Evolutionary conservation across 805 yeast species (phyloP).

Genomic region (Torulaspora franciscae): DNA sequence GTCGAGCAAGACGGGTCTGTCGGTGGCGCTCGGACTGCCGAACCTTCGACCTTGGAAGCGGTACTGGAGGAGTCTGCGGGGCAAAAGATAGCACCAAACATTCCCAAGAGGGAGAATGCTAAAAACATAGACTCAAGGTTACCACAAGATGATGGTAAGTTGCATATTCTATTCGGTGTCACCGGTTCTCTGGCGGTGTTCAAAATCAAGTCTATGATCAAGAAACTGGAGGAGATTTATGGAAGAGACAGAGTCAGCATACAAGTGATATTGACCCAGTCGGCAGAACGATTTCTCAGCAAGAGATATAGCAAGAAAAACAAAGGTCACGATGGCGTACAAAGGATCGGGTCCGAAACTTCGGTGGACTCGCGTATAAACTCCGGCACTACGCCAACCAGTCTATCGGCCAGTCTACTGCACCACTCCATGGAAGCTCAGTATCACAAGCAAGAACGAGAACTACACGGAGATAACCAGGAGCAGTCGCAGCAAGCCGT

Average conservation of each 20-base stretch:
- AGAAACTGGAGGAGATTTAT: slow-evolving; percentile 74
- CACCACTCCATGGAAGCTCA: slow-evolving; percentile 5
- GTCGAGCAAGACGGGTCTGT: slow-evolving; percentile 10
- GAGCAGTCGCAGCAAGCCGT: not conserved
- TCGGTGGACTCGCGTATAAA: slow-evolving; percentile 12
- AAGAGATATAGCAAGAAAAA: slow-evolving; percentile 20
- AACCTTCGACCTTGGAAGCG: slow-evolving; percentile 9
- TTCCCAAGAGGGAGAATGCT: slow-evolving; percentile 39
- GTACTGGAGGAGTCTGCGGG: slow-evolving; percentile 13
- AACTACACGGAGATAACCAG: not conserved
- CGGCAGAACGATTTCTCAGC: slow-evolving; percentile 70
- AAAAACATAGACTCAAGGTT: slow-evolving; percentile 56
- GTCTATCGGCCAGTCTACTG: not conserved
- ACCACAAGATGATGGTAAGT: slow-evolving; percentile 80
- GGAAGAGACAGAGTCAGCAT: slow-evolving; percentile 71
- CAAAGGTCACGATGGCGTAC: slow-evolving; percentile 14
- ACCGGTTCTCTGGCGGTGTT: slow-evolving; percentile 85
- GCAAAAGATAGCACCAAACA: slow-evolving; percentile 17
- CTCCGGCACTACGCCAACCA: slow-evolving; percentile 5
- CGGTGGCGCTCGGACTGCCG: slow-evolving; percentile 6
- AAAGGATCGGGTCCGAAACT: slow-evolving; percentile 15
- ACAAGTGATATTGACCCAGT: slow-evolving; percentile 77
- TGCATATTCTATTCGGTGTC: slow-evolving; percentile 80
- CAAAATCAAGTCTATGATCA: slow-evolving; percentile 72
- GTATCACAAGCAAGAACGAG: slow-evolving; percentile 9